Conservation (phyloP, 306 rosid species). For the Fragaria ananassa region DNA sequence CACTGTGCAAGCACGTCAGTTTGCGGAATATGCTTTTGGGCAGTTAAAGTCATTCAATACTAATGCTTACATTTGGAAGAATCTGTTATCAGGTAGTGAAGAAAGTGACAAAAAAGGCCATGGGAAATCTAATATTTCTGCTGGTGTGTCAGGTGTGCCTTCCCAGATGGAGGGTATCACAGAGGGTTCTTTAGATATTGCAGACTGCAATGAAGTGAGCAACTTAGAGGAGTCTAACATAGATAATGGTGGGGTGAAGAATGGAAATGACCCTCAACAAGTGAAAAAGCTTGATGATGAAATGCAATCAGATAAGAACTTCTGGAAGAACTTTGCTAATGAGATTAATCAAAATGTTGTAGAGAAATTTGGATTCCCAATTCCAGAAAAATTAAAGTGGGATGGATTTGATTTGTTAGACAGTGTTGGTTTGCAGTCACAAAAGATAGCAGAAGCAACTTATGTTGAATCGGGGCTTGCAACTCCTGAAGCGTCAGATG, state of each 20-base stretch:
- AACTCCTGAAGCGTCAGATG: conserved; percentile 48
- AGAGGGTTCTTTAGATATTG: conserved; percentile 32
- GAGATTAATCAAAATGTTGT: conserved; percentile 62
- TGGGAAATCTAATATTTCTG: conserved; percentile 32
- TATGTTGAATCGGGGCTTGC: conserved; percentile 93
- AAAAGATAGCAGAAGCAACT: conserved; percentile 59
- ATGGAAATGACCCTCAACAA: conserved; percentile 36
- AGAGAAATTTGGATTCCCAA: conserved; percentile 72
- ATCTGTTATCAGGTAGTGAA: conserved; percentile 30
- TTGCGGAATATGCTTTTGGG: conserved; percentile 91
- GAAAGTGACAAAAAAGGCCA: conserved; percentile 24
- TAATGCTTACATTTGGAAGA: conserved; percentile 47
- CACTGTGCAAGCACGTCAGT: conserved; percentile 78
- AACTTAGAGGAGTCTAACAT: conserved; percentile 32
- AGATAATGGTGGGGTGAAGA: conserved; percentile 30
- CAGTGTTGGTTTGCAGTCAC: conserved; percentile 74
- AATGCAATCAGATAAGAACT: conserved; percentile 53
- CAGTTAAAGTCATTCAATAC: conserved; percentile 77
- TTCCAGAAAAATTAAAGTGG: conserved; percentile 78
- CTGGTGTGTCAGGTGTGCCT: conserved; percentile 28
- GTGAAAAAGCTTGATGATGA: conserved; percentile 33
- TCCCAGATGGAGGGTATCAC: conserved; percentile 27
- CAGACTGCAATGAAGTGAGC: conserved; percentile 23
- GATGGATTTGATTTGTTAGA: conserved; percentile 79
- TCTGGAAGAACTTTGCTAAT: conserved; percentile 75